Conservation (phyloP, 495 filamentous ascomycete genomes). For the Aspergillus incahuasiensis region DNA sequence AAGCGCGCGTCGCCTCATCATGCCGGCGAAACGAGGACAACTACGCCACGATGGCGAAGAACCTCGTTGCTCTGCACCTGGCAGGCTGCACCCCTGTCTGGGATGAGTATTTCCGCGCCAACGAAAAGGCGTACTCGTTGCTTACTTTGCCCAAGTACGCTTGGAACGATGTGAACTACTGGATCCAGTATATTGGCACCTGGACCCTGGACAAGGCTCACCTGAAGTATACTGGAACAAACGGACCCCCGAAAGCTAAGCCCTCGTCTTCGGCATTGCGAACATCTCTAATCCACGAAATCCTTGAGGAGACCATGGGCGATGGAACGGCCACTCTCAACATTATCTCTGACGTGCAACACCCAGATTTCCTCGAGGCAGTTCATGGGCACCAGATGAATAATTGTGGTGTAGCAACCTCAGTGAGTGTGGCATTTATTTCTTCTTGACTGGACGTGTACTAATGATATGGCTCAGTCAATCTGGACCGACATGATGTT, state of each 20-base stretch:
- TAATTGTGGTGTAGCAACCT: conserved; percentile 6
- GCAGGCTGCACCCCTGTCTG: conserved; percentile 58
- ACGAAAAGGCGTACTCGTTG: conserved; percentile 45
- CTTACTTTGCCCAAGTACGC: conserved; percentile 60
- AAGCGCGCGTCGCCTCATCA: conserved; percentile 39
- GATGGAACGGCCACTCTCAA: neutral
- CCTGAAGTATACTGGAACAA: neutral
- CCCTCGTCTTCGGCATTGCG: conserved; percentile 1
- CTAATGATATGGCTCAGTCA: neutral
- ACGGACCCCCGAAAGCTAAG: neutral
- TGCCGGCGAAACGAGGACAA: conserved; percentile 36
- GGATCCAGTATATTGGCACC: conserved; percentile 37
- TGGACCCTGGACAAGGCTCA: conserved; percentile 33
- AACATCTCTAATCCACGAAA: conserved; percentile 21
- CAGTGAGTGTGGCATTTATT: neutral
- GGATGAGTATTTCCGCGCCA: conserved; percentile 63
- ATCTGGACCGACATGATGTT: conserved; percentile 27
- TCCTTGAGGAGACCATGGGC: conserved; percentile 15
- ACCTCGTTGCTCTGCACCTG: conserved; percentile 51
- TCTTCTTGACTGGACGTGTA: neutral
- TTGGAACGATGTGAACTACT: conserved; percentile 38
- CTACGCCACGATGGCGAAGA: conserved; percentile 53
- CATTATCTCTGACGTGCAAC: neutral
- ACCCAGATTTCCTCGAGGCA: conserved; percentile 5
- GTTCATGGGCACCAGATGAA: conserved; percentile 5